Percentiles rank a stretch among this genome's conserved stretches.
Evolutionary conservation across 306 rosid species (phyloP).

Genomic region (Vigna unguiculata): DNA sequence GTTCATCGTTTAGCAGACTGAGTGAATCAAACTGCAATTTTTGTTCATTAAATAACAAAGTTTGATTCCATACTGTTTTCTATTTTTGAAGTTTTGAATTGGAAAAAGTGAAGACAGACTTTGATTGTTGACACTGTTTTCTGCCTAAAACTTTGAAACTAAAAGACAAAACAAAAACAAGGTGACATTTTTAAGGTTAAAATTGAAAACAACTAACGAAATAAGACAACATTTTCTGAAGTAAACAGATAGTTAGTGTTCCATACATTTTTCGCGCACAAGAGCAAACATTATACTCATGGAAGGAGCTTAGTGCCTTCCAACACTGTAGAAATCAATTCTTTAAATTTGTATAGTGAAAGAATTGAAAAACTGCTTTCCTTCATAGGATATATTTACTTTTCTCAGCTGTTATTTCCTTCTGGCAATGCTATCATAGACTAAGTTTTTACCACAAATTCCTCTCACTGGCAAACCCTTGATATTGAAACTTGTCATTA

Average conservation of each 20-base stretch:
- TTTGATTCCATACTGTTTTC: background rate
- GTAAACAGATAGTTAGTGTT: background rate
- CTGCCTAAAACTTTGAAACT: background rate
- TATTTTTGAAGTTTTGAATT: background rate
- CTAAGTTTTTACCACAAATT: background rate
- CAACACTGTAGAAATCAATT: conserved; percentile 12
- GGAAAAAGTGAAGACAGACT: background rate
- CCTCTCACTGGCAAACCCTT: background rate
- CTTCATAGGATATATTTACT: background rate
- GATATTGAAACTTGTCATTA: conserved; percentile 16
- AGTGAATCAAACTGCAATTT: conserved; percentile 5
- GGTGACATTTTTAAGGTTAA: background rate
- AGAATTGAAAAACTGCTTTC: conserved; percentile 24
- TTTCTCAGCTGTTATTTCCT: conserved; percentile 17
- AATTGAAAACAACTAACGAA: background rate
- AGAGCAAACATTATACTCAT: background rate
- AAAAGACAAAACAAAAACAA: background rate
- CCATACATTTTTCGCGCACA: background rate
- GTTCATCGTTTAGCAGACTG: too few species aligned
- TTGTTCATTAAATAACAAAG: conserved; percentile 9
- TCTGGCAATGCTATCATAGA: background rate
- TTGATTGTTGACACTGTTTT: background rate
- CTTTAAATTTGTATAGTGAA: background rate
- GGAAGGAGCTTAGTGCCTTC: background rate
- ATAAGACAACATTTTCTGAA: background rate